Evolutionary conservation across 345 rosid species (phyloP).

Genomic region (Syzygium oleosum): DNA sequence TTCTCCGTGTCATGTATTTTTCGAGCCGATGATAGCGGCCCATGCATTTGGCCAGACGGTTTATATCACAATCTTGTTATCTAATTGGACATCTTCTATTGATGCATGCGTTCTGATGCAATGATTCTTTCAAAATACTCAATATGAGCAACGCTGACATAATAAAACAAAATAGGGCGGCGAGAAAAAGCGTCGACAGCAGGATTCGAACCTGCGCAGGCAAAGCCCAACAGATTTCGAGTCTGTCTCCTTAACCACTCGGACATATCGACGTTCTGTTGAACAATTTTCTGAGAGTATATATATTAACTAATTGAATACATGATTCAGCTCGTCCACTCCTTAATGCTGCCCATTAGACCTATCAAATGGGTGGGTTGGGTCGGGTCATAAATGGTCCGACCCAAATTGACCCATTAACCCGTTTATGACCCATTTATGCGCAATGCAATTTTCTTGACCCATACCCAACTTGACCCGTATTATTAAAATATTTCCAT

Average conservation of each 20-base stretch:
- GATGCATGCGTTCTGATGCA: not conserved
- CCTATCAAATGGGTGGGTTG: too few species aligned
- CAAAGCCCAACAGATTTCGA: slow-evolving; percentile 99
- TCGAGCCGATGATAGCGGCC: not conserved
- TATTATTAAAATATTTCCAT: too few species aligned
- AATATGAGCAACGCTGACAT: not conserved
- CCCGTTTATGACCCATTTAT: too few species aligned
- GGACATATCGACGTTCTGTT: slow-evolving; percentile 36
- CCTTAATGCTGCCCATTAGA: not conserved
- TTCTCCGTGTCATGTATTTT: not conserved
- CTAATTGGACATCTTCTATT: not conserved
- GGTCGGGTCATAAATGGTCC: too few species aligned
- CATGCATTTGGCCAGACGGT: not conserved
- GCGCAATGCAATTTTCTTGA: too few species aligned
- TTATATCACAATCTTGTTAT: too few species aligned
- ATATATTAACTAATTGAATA: accelerated
- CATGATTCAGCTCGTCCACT: not conserved
- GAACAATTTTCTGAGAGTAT: accelerated
- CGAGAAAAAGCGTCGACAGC: slow-evolving; percentile 54
- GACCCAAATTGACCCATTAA: too few species aligned
- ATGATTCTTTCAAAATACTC: not conserved
- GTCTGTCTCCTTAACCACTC: slow-evolving; percentile 99
- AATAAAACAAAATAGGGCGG: not conserved
- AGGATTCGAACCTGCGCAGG: slow-evolving; percentile 99
- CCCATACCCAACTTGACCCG: too few species aligned